Conservation (phyloP, 176 grass and related monocot genomes). For the Aegilops umbellulata region DNA sequence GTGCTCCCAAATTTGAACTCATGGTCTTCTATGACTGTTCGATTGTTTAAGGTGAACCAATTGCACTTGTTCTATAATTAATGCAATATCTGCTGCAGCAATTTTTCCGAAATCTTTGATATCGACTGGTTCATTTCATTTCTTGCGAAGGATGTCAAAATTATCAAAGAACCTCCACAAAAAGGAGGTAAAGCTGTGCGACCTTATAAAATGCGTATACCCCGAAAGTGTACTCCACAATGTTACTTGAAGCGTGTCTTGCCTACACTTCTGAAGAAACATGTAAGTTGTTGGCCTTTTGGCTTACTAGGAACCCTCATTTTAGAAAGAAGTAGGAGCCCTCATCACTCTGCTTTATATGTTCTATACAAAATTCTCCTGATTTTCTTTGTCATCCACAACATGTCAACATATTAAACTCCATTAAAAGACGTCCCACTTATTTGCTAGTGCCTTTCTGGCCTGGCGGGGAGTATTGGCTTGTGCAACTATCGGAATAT, state of each 20-base stretch:
- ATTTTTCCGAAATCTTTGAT: slow-evolving; percentile 73
- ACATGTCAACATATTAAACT: neutral
- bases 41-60: neutral
- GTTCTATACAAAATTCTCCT: neutral
- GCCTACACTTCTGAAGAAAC: slow-evolving; percentile 59
- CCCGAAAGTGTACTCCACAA: slow-evolving; percentile 61
- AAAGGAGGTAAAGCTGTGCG: slow-evolving; percentile 23
- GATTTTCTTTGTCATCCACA: neutral
- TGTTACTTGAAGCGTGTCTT: slow-evolving; percentile 71
- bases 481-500: too few species aligned
- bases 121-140: slow-evolving; percentile 66
- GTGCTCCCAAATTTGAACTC: neutral
- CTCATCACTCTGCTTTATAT: neutral
- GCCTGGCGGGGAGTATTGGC: too few species aligned
- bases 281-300: slow-evolving; percentile 37
- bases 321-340: neutral
- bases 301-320: neutral
- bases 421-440: neutral
- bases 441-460: too few species aligned
- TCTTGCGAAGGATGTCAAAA: slow-evolving; percentile 58
- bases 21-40: neutral
- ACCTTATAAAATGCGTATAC: slow-evolving; percentile 68
- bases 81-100: slow-evolving; percentile 39
- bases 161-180: slow-evolving; percentile 53
- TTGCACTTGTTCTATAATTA: neutral